These are phyloP conservation scores for Blumeria graminis DNA, from an alignment of 2,329 filamentous ascomycete genomes.

Conservation along the genomic window DNA sequence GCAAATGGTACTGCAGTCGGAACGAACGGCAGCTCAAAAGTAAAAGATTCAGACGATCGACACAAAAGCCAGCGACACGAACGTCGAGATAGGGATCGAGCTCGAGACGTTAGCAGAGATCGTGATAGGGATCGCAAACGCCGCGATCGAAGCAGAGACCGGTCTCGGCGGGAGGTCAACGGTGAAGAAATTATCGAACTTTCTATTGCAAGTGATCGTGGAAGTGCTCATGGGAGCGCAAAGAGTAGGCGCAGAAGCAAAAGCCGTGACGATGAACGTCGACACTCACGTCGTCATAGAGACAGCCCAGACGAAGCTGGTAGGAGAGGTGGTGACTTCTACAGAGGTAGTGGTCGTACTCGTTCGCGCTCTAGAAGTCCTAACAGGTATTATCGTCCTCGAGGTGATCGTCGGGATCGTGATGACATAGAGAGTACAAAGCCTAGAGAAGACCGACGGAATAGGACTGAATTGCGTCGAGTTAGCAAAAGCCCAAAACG, in stretches of 20 bases:
- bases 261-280: slow-evolving; percentile 53
- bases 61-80: slow-evolving; percentile 27
- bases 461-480: slow-evolving; percentile 17
- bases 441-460: slow-evolving; percentile 19
- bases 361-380: slow-evolving; percentile 53
- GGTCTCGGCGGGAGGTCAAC: slow-evolving; percentile 20
- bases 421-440: slow-evolving; percentile 28
- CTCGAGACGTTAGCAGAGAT: slow-evolving; percentile 28
- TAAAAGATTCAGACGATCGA: slow-evolving; percentile 32
- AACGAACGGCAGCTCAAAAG: slow-evolving; percentile 16
- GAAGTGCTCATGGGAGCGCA: slow-evolving; percentile 42
- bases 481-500: slow-evolving; percentile 18
- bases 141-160: slow-evolving; percentile 32
- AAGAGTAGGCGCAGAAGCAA: slow-evolving; percentile 61
- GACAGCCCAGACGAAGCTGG: slow-evolving; percentile 22
- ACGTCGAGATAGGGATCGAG: slow-evolving; percentile 30
- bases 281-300: slow-evolving; percentile 49
- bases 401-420: slow-evolving; percentile 23
- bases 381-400: slow-evolving; percentile 28
- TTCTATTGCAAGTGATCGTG: slow-evolving; percentile 50
- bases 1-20: slow-evolving; percentile 33
- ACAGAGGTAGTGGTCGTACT: slow-evolving; percentile 37
- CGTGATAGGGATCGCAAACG: slow-evolving; percentile 30
- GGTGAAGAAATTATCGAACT: slow-evolving; percentile 32
- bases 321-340: slow-evolving; percentile 39